These are phyloP conservation scores for Melaleuca alternifolia DNA, from an alignment of 345 rosid species.

Conservation along the genomic window DNA sequence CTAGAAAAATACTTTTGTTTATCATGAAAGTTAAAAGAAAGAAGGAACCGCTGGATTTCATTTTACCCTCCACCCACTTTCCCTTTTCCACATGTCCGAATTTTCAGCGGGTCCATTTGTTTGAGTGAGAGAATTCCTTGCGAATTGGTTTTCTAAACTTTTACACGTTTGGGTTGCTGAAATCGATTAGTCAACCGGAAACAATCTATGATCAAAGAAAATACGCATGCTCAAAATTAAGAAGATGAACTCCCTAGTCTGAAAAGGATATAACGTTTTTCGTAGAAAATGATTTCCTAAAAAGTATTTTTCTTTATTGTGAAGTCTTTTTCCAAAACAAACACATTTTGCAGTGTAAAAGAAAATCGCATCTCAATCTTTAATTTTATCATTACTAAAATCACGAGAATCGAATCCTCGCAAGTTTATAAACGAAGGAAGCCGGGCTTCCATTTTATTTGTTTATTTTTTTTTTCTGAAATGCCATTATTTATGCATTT, in stretches of 20 bases:
- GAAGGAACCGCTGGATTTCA: too few relatives aligned
- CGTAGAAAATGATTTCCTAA: background rate
- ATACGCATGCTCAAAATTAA: background rate
- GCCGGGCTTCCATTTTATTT: background rate
- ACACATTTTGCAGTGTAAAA: too few relatives aligned
- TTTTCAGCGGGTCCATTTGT: fast-evolving
- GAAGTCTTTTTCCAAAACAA: background rate
- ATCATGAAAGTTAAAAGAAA: too few relatives aligned
- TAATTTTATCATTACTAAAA: background rate
- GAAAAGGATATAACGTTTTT: background rate
- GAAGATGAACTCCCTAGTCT: background rate
- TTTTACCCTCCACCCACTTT: too few relatives aligned
- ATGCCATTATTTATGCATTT: background rate
- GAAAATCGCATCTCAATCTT: background rate
- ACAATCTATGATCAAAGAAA: background rate
- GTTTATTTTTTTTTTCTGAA: background rate
- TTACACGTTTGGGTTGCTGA: fast-evolving
- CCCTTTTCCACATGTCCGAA: too few relatives aligned
- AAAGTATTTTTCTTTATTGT: background rate
- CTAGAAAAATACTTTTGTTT: background rate
- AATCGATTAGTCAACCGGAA: background rate
- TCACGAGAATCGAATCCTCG: background rate
- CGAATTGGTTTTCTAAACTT: background rate
- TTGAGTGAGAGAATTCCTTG: background rate
- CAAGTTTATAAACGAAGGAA: background rate